Percentiles rank a stretch among this genome's conserved stretches.
phyloP scores from a whole-genome alignment of 352 stramenopile genomes.

The Plasmopara viticola region DNA sequence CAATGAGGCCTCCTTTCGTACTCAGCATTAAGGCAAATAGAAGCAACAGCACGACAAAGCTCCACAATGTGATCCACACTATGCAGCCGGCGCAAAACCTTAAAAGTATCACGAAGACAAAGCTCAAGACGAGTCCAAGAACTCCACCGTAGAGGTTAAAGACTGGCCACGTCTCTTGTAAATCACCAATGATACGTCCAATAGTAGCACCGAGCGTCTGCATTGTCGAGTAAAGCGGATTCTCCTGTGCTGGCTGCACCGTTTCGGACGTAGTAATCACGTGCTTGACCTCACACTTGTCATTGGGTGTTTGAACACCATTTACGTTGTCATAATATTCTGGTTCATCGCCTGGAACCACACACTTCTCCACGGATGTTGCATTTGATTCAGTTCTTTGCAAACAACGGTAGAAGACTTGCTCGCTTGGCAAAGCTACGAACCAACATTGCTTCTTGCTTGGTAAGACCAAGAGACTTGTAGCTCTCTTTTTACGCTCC shows the following conservation, averaged over 20 bases:
- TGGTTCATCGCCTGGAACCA: constrained; percentile 55
- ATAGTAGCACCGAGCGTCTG: constrained; percentile 44
- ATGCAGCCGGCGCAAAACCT: constrained; percentile 66
- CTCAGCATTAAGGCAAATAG: constrained; percentile 71
- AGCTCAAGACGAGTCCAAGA: constrained; percentile 47
- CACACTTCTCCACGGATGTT: constrained; percentile 54
- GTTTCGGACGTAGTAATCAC: constrained; percentile 49
- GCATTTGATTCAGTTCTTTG: constrained; percentile 55
- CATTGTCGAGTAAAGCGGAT: constrained; percentile 69
- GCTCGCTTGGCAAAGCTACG: constrained; percentile 51
- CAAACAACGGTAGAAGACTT: constrained; percentile 79
- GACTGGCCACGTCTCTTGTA: constrained; percentile 48
- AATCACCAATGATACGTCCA: constrained; percentile 59
- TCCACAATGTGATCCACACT: constrained; percentile 68
- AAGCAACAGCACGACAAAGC: constrained; percentile 54
- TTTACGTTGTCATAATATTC: constrained; percentile 63
- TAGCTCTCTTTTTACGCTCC: constrained; percentile 38
- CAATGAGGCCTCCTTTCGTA: constrained; percentile 69
- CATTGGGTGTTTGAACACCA: constrained; percentile 43
- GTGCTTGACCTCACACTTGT: constrained; percentile 71
- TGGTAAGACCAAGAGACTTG: constrained; percentile 25
- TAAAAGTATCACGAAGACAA: constrained; percentile 65
- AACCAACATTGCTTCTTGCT: constrained; percentile 50
- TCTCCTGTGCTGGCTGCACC: constrained; percentile 48
- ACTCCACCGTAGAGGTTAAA: constrained; percentile 45